Percentiles rank a stretch among this genome's conserved stretches.
Evolutionary conservation across 306 rosid genomes (phyloP).

Genomic region (Quercus glauca): DNA sequence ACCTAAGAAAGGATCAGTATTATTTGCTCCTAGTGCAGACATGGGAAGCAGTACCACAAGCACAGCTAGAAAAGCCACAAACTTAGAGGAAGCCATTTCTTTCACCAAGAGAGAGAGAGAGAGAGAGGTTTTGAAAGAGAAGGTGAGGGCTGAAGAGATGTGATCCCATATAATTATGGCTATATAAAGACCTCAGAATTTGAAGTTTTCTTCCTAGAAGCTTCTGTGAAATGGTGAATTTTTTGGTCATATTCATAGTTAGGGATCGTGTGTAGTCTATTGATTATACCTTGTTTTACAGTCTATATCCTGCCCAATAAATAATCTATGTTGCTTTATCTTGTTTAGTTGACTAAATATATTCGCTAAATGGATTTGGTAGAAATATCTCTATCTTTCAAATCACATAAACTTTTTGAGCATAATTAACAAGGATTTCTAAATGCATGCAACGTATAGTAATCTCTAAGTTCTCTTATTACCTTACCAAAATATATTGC

Average conservation of each 20-base stretch:
- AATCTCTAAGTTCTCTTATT: too few species aligned
- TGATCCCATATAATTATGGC: not conserved
- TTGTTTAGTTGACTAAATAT: not conserved
- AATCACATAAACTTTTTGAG: not conserved
- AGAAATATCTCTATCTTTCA: not conserved
- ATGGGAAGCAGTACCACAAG: conserved; percentile 25
- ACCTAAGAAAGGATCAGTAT: not conserved
- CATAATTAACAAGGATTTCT: not conserved
- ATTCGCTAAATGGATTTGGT: not conserved
- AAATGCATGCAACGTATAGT: too few species aligned
- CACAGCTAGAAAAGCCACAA: conserved; percentile 28
- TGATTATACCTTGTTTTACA: not conserved
- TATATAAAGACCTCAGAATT: not conserved
- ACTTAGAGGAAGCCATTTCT: conserved; percentile 32
- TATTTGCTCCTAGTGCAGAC: conserved; percentile 6
- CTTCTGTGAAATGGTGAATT: conserved; percentile 3
- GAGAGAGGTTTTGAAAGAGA: not conserved
- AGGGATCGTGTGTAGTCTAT: not conserved
- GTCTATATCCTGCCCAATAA: not conserved
- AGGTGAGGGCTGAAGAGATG: not conserved
- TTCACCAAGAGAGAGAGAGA: not conserved
- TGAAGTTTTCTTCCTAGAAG: conserved; percentile 8
- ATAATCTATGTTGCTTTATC: not conserved
- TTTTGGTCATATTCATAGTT: not conserved
- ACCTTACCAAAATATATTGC: too few species aligned